phyloP scores from a whole-genome alignment of 164 flowering plant species.

The Annona cherimola region DNA sequence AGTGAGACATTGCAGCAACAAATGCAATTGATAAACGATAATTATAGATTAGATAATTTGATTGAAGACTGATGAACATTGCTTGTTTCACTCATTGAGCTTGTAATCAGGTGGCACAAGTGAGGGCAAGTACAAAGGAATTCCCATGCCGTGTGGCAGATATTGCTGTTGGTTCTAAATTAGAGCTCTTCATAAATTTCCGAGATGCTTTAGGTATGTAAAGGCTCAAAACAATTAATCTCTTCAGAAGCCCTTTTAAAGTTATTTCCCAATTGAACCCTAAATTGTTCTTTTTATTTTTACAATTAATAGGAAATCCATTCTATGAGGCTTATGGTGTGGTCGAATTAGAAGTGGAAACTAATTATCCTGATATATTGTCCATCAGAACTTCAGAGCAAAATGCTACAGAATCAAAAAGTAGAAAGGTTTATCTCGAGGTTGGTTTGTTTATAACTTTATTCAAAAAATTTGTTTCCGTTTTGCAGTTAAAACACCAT shows the following conservation, averaged over 20 bases:
- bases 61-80: too few relatives aligned
- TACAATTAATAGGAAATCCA: constrained; percentile 48
- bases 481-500: background rate
- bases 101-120: constrained; percentile 60
- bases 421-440: constrained; percentile 49
- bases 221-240: too few relatives aligned
- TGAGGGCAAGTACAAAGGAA: constrained; percentile 41
- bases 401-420: constrained; percentile 21
- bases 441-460: constrained; percentile 22
- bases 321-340: constrained; percentile 72
- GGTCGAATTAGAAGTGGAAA: constrained; percentile 38
- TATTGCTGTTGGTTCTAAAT: constrained; percentile 68
- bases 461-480: background rate
- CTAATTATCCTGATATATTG: constrained; percentile 63
- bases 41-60: too few relatives aligned
- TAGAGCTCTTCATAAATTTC: constrained; percentile 45
- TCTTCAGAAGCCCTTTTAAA: background rate
- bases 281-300: constrained; percentile 5
- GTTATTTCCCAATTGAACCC: constrained; percentile 4
- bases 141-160: constrained; percentile 30
- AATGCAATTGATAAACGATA: too few relatives aligned
- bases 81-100: too few relatives aligned
- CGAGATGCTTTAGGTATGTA: constrained; percentile 60
- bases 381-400: constrained; percentile 21
- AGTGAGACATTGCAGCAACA: too few relatives aligned